These are phyloP conservation scores for Bifiguratus adelaidae DNA, from an alignment of 192 early-diverging fungal genomes.

Conservation along the genomic window DNA sequence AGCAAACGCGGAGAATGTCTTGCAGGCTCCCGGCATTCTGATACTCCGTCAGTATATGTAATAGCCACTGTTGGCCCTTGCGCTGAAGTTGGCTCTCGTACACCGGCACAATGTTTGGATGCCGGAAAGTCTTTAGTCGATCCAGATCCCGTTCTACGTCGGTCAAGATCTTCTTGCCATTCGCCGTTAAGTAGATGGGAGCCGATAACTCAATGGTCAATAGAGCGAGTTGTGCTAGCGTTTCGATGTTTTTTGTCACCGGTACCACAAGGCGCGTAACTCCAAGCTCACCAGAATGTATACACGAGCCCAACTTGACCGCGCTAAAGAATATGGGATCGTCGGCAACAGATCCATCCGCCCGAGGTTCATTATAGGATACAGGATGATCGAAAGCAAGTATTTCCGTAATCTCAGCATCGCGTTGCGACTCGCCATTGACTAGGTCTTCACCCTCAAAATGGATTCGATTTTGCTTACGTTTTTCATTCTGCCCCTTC, in stretches of 20 bases:
- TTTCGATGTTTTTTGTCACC: background rate
- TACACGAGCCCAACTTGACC: no score
- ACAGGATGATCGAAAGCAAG: background rate
- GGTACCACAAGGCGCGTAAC: no score
- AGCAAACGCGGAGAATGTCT: conserved; percentile 54
- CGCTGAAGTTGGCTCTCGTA: conserved; percentile 45
- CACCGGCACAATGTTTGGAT: conserved; percentile 44
- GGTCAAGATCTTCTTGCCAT: conserved; percentile 34
- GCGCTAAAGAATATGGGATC: background rate
- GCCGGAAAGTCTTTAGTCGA: conserved; percentile 40
- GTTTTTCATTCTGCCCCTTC: conserved; percentile 22
- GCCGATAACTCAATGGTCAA: conserved; percentile 25
- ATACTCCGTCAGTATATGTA: conserved; percentile 42
- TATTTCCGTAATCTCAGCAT: background rate
- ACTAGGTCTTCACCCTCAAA: background rate
- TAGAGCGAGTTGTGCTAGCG: background rate
- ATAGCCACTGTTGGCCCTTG: conserved; percentile 13
- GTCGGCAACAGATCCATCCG: background rate
- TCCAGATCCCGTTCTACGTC: conserved; percentile 48
- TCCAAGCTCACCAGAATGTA: no score
- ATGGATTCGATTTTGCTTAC: conserved; percentile 14
- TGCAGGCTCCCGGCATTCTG: conserved; percentile 39
- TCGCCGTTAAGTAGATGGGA: conserved; percentile 30
- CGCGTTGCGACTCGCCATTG: background rate
- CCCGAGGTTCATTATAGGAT: background rate